Evolutionary conservation across 176 grass and related monocot species (phyloP).

Genomic region (Chrysopogon serrulatus): DNA sequence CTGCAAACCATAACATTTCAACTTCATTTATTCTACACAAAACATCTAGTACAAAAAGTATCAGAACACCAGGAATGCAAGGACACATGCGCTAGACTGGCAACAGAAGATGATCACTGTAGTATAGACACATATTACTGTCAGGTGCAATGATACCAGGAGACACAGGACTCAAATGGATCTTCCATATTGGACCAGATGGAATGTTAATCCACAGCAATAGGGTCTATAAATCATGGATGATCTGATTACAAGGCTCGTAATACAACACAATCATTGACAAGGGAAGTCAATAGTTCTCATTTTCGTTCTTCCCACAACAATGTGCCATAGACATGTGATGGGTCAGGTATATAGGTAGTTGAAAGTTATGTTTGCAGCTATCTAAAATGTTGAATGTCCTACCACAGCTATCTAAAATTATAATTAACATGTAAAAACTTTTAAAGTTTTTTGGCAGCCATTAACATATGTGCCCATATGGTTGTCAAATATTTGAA

Average conservation of each 20-base stretch:
- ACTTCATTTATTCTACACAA: neutral
- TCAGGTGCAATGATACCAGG: slow-evolving; percentile 12
- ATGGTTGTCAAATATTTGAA: neutral
- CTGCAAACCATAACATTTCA: neutral
- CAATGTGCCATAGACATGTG: neutral
- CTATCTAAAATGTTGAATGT: neutral
- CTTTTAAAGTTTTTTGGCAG: neutral
- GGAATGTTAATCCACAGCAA: neutral
- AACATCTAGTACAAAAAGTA: neutral
- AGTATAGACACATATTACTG: neutral
- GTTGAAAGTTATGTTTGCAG: neutral
- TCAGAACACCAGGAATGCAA: neutral
- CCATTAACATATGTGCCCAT: neutral
- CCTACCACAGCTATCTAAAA: neutral
- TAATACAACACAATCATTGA: neutral
- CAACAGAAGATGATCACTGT: neutral
- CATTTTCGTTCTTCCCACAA: neutral
- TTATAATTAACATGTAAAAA: neutral
- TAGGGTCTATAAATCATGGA: slow-evolving; percentile 17
- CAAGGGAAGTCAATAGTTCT: neutral
- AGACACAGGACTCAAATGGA: neutral
- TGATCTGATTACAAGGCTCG: slow-evolving; percentile 1
- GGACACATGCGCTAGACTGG: neutral
- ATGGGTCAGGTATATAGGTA: neutral
- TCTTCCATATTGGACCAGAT: neutral